Evolutionary conservation across 345 rosid species (phyloP).

Genomic region (Nasturtium officinale): DNA sequence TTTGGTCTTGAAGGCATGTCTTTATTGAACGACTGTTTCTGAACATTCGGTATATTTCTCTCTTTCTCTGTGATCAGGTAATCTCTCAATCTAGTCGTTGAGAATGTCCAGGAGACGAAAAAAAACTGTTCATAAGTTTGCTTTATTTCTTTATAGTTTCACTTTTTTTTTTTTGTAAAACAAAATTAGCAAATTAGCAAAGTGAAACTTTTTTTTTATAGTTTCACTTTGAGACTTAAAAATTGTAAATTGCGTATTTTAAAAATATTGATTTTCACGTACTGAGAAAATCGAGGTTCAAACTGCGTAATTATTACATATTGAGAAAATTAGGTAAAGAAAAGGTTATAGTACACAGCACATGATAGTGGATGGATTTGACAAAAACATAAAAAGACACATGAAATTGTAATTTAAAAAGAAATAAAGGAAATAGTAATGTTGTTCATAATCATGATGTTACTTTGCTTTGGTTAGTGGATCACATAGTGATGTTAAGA

Average conservation of each 20-base stretch:
- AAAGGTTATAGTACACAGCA: conserved; percentile 1
- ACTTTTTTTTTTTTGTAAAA: too few relatives aligned
- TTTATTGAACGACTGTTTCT: conserved; percentile 30
- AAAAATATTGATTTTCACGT: background rate
- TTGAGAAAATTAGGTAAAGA: conserved; percentile 20
- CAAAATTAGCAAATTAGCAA: too few relatives aligned
- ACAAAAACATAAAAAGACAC: conserved; percentile 36
- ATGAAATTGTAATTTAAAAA: conserved; percentile 8
- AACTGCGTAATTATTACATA: conserved; percentile 32
- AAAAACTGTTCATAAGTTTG: conserved; percentile 24
- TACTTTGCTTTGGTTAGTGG: conserved; percentile 45
- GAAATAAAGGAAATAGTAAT: conserved; percentile 36
- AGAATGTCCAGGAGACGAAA: conserved; percentile 31
- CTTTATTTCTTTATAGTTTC: conserved; percentile 31
- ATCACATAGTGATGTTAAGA: conserved; percentile 40
- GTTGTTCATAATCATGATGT: conserved; percentile 48
- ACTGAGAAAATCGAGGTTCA: conserved; percentile 27
- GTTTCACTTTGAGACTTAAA: conserved; percentile 13
- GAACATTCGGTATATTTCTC: conserved; percentile 34
- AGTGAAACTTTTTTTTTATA: conserved; percentile 27
- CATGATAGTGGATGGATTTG: conserved; percentile 36
- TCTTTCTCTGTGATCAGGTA: background rate
- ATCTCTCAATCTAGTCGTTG: conserved; percentile 38
- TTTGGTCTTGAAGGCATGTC: conserved; percentile 81
- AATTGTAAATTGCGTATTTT: background rate